Evolutionary conservation across 148 eudicot genomes (phyloP), one percentile per base, ranked within the genome.

Genomic region (Cornus controversa): DNA sequence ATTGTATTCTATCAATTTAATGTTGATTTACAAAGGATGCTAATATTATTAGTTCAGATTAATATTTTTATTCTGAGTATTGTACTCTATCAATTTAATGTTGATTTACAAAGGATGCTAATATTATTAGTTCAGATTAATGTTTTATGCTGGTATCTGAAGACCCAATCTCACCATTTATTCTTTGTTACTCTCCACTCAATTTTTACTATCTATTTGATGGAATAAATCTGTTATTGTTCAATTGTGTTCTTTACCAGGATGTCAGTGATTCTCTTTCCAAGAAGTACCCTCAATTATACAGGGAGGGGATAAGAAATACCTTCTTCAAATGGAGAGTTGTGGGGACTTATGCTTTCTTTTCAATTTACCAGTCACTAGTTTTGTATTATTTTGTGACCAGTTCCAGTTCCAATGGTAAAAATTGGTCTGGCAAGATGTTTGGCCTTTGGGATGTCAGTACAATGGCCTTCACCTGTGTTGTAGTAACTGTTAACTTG

Each of bases 401-500:
- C 20, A 73, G 83, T 37, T 85, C 99, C 42, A 95, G 91, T 72
- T 77, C 87, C 37, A 72, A 65, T 50, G 92, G 91, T 86, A 85
- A 90, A 74, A 89, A 88, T 78, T 89, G 93, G 76, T 71, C 90
- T 27, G 99, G 99, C 73, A 93, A 89, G 89, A 90, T 90, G 86
- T 87, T 95, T 79, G 97, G 99, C 78, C 88, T 93, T 50, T 95
- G 99, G 99, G 99, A 95, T 81, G 87, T 93, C 53, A 95, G 99
- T 84, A 93, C 99, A 45, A 90, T 90, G 93, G 96, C 92, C 68
- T 95, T 95, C 86, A 93, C 92, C 14, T 86, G 91, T 81, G 82
- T 95, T 23, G 91, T 95, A 28, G 80, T 91, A 77, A 95, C 99
- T 34, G 99, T 95, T 69, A 95, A 95, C 76, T 73, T 95, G 82